These are phyloP conservation scores for Atractiella rhizophila DNA, from an alignment of 768 basidiomycete species.

Conservation along the genomic window DNA sequence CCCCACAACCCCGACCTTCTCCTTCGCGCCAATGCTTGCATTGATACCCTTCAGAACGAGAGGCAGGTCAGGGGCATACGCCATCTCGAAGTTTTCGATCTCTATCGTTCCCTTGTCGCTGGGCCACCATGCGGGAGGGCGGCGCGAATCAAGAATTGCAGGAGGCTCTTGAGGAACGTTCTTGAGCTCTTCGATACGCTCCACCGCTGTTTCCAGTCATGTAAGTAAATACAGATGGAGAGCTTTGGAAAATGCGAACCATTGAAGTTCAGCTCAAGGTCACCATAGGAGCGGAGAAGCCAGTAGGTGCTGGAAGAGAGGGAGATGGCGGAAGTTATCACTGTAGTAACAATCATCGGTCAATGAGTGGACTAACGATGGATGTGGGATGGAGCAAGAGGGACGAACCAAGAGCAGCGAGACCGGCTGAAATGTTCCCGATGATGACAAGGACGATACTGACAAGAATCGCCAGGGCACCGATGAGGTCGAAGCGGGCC, in stretches of 20 bases:
- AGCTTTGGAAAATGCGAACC: no score
- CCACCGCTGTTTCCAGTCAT: constrained; percentile 33
- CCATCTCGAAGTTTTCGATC: constrained; percentile 19
- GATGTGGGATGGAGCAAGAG: no score
- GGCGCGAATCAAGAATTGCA: constrained; percentile 12
- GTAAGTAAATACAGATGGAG: no score
- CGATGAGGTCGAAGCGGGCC: constrained; percentile 14
- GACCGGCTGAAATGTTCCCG: constrained; percentile 33
- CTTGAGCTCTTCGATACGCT: constrained; percentile 28
- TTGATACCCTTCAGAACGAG: constrained; percentile 20
- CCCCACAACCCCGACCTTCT: constrained; percentile 26
- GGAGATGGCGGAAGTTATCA: no score
- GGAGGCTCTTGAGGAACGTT: constrained; percentile 17
- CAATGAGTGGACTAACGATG: no score
- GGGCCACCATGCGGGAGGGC: constrained; percentile 26
- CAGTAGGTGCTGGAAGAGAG: no score
- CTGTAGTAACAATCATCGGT: no score
- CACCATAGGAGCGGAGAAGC: no score
- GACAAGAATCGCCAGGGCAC: constrained; percentile 42
- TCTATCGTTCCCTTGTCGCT: constrained; percentile 19
- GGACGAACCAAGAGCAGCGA: constrained; percentile 41
- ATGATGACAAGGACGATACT: constrained; percentile 41
- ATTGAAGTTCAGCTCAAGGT: no score
- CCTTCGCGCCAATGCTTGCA: constrained; percentile 20
- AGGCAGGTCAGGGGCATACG: constrained; percentile 17